Percentiles rank a stretch among this genome's conserved stretches.
Evolutionary conservation across 768 basidiomycete species (phyloP).

Genomic region (Boletus vermiculosoides): DNA sequence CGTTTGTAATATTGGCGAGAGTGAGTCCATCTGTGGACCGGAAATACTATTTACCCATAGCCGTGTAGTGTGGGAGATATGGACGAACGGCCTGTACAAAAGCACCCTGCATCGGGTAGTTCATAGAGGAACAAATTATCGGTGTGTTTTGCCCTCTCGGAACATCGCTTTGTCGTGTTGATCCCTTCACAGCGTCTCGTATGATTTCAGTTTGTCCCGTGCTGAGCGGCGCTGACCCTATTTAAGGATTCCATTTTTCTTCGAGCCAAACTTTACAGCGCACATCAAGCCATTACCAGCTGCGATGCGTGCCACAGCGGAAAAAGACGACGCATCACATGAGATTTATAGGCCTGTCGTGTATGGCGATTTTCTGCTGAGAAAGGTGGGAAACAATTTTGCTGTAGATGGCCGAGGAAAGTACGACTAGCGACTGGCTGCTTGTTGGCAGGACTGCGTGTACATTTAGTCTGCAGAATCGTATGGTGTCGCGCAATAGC

Average conservation of each 20-base stretch:
- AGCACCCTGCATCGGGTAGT: constrained; percentile 91
- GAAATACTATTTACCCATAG: neutral
- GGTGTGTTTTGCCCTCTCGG: constrained; percentile 24
- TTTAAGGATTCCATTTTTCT: constrained; percentile 85
- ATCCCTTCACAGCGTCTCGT: constrained; percentile 61
- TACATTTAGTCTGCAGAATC: neutral
- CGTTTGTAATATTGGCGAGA: constrained; percentile 92
- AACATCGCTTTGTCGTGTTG: constrained; percentile 1
- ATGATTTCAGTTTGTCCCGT: constrained; percentile 27
- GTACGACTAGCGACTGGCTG: constrained; percentile 24
- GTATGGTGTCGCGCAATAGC: neutral
- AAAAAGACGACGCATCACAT: constrained; percentile 16
- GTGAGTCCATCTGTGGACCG: constrained; percentile 41
- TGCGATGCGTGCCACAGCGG: constrained; percentile 41
- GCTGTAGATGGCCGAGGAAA: constrained; percentile 37
- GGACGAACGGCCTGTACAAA: constrained; percentile 84
- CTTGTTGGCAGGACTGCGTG: neutral
- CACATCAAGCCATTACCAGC: constrained; percentile 62
- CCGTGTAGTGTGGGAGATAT: constrained; percentile 81
- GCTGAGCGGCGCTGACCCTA: constrained; percentile 3
- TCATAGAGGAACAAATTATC: constrained; percentile 71
- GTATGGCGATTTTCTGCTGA: constrained; percentile 77
- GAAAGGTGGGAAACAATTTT: constrained; percentile 78
- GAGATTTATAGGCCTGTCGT: constrained; percentile 48
- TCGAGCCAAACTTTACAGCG: constrained; percentile 85